Base-by-base conservation (phyloP, 2,329 filamentous ascomycete genomes). In the Polychaeton citri region DNA sequence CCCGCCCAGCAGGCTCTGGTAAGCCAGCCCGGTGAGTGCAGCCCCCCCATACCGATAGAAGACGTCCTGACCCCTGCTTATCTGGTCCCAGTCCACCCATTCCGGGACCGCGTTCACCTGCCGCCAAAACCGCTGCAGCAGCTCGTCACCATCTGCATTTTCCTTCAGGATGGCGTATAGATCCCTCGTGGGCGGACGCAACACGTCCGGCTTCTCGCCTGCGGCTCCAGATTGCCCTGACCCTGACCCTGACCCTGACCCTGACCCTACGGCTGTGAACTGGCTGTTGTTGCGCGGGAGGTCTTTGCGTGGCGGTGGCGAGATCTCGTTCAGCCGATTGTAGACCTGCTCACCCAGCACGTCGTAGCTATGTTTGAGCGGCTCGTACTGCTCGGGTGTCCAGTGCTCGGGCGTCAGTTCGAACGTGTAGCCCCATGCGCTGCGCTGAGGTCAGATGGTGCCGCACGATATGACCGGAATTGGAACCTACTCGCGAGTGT, bases 21-120 rank as follows among this genome's bases (percentile, higher is more conserved):
- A 81, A 6, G 74, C 71, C 32, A 78, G 67, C 31, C 59, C 74
- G 6, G 76, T 79, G 15, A 85, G 57, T 16, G 71, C 71, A 1
- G 79, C 72, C 0, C 74, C 75, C 13, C 74, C 79, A 54, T 86
- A 87, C 21, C 81, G 72, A 54, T 83, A 86, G 50, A 86, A 84
- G 1, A 85, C 72, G 45, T 81, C 72, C 52, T 88, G 81, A 0
- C 81, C 82, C 48, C 81, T 66, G 40, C 69, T 64, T 38, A 98
- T 78, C 51, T 85, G 79, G 2, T 70, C 69, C 81, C 80, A 87
- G 52, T 86, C 74, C 2, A 87, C 81, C 80, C 81, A 87, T 1
- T 71, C 64, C 0, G 81, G 82, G 3, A 84, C 58, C 0, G 69
- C 75, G 38, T 74, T 78, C 38, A 81, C 65, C 49, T 85, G 66